These are phyloP conservation scores for Xylaria sp. DNA, from an alignment of 2,329 filamentous ascomycete species.

Conservation along the genomic window DNA sequence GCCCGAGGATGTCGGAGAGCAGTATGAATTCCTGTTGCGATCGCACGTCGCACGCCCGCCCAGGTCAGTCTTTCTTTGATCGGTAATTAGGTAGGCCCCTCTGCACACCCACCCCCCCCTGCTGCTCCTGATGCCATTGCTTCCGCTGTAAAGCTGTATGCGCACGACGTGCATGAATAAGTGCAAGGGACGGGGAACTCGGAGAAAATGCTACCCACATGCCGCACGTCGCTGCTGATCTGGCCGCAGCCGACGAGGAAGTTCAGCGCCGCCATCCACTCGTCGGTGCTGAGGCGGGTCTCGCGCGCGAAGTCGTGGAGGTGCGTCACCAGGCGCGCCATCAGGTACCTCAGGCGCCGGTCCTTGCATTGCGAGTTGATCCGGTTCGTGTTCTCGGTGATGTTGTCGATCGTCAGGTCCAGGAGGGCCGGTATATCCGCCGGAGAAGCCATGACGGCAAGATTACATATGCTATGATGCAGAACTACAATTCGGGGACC, in stretches of 20 bases:
- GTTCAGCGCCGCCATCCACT: conserved; percentile 75
- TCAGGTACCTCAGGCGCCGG: conserved; percentile 69
- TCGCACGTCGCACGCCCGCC: too few relatives aligned
- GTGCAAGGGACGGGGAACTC: neutral
- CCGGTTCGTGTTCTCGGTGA: conserved; percentile 73
- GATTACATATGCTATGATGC: neutral
- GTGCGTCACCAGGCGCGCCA: conserved; percentile 74
- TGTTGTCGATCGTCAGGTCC: conserved; percentile 78
- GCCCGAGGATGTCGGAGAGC: conserved; percentile 76
- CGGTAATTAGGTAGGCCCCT: too few relatives aligned
- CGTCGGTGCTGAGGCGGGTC: conserved; percentile 72
- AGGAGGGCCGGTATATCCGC: conserved; percentile 54
- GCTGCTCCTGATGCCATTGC: too few relatives aligned
- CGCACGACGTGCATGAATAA: too few relatives aligned
- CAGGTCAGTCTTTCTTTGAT: conserved; percentile 6
- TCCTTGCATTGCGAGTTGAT: conserved; percentile 74
- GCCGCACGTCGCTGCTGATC: conserved; percentile 73
- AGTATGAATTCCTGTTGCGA: conserved; percentile 72
- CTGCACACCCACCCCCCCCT: too few relatives aligned
- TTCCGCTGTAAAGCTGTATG: too few relatives aligned
- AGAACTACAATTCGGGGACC: neutral
- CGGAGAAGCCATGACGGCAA: conserved; percentile 29
- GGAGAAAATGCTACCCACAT: conserved; percentile 56
- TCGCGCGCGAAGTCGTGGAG: conserved; percentile 82
- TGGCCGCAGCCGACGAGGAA: conserved; percentile 75